Base-by-base conservation (phyloP, 2,329 filamentous ascomycete species). In the Gaeumannomyces tritici region DNA sequence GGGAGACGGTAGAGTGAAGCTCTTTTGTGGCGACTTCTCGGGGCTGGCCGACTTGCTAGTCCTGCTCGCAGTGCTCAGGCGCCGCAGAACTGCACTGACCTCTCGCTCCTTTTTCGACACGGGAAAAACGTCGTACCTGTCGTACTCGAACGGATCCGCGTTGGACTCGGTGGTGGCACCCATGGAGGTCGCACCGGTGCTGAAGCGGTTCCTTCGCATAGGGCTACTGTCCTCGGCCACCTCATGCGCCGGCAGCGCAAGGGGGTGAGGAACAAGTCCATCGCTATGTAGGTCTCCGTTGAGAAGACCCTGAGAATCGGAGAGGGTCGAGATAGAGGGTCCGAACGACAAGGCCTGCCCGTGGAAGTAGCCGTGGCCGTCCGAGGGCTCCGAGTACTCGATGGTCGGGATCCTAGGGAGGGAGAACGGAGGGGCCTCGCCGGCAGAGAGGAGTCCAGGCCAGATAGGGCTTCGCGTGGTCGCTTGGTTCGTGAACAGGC, bases 131-230 rank as follows among this genome's bases (percentile, higher is more conserved):
- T 70, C 72, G 64, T 78, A 78, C 42, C 69, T 71, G 65, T 81
- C 79, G 64, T 80, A 82, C 59, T 73, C 72, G 69, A 82, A 82
- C 0, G 76, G 79, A 55, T 81, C 78, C 0, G 72, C 69, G 35
- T 73, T 73, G 0, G 74, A 76, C 7, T 71, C 74, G 29, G 72
- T 73, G 3, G 69, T 71, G 51, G 66, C 67, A 6, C 62, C 65
- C 12, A 69, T 69, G 28, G 62, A 74, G 55, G 63, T 70, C 67
- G n/a, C 72, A 66, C 61, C 68, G 55, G 65, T 68, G 59, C 65
- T 69, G 26, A 61, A 62, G n/a, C 64, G 57, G 28, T 67, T 66
- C 5, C n/a, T 35, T 6, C 54, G 55, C 26, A 51, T 62, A 64
- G 27, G 28, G 33, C 29, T 59, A 18, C 59, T 66, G 62, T 18